phyloP scores from a whole-genome alignment of 352 stramenopile species.

The Pythium phragmitis region DNA sequence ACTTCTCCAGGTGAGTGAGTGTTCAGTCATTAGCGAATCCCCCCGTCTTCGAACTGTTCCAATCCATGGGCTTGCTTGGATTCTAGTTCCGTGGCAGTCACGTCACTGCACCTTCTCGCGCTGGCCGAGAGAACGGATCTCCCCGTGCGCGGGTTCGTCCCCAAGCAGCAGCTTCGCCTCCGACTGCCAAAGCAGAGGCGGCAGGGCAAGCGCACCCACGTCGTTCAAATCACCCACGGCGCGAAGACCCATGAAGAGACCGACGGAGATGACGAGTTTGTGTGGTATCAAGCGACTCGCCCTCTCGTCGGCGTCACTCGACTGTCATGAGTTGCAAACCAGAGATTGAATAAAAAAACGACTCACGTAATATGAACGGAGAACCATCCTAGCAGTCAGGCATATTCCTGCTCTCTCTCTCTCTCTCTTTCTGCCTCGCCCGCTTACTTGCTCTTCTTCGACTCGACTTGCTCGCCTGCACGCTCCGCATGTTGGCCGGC shows the following conservation, averaged over 20 bases:
- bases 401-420: neutral
- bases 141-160: slow-evolving; percentile 48
- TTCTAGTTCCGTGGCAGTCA: slow-evolving; percentile 40
- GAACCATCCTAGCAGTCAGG: neutral
- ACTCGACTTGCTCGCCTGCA: slow-evolving; percentile 8
- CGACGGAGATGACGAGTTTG: slow-evolving; percentile 1
- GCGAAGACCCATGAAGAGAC: neutral
- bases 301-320: slow-evolving; percentile 11
- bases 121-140: slow-evolving; percentile 33
- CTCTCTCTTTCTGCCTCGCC: neutral
- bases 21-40: no score
- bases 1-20: slow-evolving; percentile 36
- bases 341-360: slow-evolving; percentile 5
- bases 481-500: slow-evolving; percentile 7
- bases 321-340: slow-evolving; percentile 6
- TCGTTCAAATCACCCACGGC: slow-evolving; percentile 14
- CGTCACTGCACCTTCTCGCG: slow-evolving; percentile 54
- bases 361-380: neutral
- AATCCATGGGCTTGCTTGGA: neutral
- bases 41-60: neutral
- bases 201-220: slow-evolving; percentile 12
- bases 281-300: slow-evolving; percentile 21
- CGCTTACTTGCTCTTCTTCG: slow-evolving; percentile 20
- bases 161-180: slow-evolving; percentile 61
- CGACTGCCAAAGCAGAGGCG: slow-evolving; percentile 39